A percentile compares a stretch with the other conserved stretches of the same genome.
Conservation (phyloP, 495 filamentous ascomycete species). For the Penicillium taxi region DNA sequence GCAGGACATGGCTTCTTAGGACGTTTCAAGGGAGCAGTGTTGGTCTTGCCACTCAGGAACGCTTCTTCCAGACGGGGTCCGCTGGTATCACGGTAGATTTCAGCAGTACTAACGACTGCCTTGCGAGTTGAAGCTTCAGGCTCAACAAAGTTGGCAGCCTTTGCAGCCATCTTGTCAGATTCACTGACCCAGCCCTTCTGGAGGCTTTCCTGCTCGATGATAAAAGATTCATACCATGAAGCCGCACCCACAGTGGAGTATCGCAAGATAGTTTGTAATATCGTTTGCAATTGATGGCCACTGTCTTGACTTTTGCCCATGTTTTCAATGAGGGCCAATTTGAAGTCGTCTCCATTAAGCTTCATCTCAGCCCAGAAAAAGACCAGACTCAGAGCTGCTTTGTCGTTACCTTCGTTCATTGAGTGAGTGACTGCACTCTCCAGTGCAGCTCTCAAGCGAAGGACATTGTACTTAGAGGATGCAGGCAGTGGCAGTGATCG, state of each 20-base stretch:
- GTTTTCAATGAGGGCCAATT: conserved; percentile 11
- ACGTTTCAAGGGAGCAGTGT: conserved; percentile 21
- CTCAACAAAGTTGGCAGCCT: conserved; percentile 30
- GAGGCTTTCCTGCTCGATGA: background rate
- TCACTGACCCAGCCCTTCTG: conserved; percentile 23
- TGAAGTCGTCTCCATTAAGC: conserved; percentile 17
- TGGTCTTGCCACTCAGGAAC: conserved; percentile 24
- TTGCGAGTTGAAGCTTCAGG: conserved; percentile 16
- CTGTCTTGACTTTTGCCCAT: background rate
- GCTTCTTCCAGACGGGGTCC: conserved; percentile 15
- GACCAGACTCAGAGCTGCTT: conserved; percentile 10
- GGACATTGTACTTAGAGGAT: conserved; percentile 13
- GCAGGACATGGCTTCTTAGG: conserved; percentile 15
- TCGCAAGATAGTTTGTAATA: conserved; percentile 10
- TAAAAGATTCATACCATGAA: conserved; percentile 11
- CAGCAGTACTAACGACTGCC: conserved; percentile 9
- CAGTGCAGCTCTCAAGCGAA: conserved; percentile 8
- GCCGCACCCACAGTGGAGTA: conserved; percentile 9
- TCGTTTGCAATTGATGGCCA: conserved; percentile 7
- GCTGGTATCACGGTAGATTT: conserved; percentile 21
- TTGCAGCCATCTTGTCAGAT: conserved; percentile 41
- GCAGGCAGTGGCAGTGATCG: conserved; percentile 8
- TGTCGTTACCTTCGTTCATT: background rate
- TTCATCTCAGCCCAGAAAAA: conserved; percentile 16
- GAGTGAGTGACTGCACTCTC: conserved; percentile 10